Evolutionary conservation across 495 filamentous ascomycete genomes (phyloP), one percentile per base, ranked within the genome.

Genomic region (Xylona heveae): DNA sequence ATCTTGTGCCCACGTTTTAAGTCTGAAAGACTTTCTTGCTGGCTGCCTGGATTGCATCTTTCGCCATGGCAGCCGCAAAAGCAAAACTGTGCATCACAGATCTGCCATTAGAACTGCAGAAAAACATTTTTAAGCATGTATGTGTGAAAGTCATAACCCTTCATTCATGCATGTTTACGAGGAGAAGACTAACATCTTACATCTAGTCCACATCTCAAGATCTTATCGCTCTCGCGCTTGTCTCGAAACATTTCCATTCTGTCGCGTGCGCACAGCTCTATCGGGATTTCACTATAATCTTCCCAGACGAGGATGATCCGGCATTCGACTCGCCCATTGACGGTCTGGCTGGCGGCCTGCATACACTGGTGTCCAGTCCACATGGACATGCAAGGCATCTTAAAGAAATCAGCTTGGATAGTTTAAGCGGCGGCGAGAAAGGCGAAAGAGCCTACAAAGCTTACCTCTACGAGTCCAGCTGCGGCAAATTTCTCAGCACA

Each of bases 401-500:
- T 24, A 53, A 53, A 28, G 50, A 58, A 25, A 47, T 70, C 3
- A 50, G 48, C 7, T 47, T 70, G 20, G 63, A 66, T 33, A 58
- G 60, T 0, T 44, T 60, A 4, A 53, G 47, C 42, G 44, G 51
- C 4, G 58, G 58, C 3, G 43, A 49, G 9, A 57, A 57, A 42
- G 59, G 51, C 4, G 58, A 62, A 28, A 35, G 42, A 1, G 49
- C 56, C 4, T 63, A 63, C 38, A 52, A 55, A 27, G 40, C 55
- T 0, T 66, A 61, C 32, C 47, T 54, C 3, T 57, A 57, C 34
- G 54, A 40, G 22, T 42, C 51, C 19, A 62, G 57, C 46, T 65
- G 59, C 39, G 64, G 62, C 6, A 74, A 69, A 46, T 65, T 71
- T 18, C 54, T 74, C 50, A 74, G 67, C 35, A 69, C 64, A 0